phyloP scores from a whole-genome alignment of 805 yeast species.

The Metschnikowia reukaufii region DNA sequence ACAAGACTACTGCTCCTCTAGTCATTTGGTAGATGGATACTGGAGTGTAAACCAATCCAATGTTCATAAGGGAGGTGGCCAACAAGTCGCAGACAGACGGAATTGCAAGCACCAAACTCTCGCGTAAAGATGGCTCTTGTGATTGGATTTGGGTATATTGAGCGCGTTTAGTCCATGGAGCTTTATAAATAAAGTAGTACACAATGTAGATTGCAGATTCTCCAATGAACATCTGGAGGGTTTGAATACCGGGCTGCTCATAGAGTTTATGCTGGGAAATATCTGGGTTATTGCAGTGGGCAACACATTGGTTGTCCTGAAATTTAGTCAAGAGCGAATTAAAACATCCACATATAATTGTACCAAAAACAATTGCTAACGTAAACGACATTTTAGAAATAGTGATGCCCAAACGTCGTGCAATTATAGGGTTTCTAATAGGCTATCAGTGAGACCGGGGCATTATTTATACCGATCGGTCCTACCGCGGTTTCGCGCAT shows the following conservation, averaged over 20 bases:
- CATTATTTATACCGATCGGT: neutral
- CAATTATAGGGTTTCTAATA: neutral
- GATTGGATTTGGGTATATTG: conserved; percentile 12
- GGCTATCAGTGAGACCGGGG: neutral
- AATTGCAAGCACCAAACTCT: conserved; percentile 36
- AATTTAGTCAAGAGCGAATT: conserved; percentile 73
- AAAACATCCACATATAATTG: conserved; percentile 65
- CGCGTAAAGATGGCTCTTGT: conserved; percentile 10
- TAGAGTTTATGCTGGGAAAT: conserved; percentile 46
- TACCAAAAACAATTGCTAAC: conserved; percentile 40
- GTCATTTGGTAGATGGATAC: conserved; percentile 85
- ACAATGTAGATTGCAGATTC: conserved; percentile 54
- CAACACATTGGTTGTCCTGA: conserved; percentile 75
- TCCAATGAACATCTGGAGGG: conserved; percentile 79
- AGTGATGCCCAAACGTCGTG: neutral
- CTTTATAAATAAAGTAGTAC: conserved; percentile 30
- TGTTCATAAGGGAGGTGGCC: conserved; percentile 73
- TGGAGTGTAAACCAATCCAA: conserved; percentile 73
- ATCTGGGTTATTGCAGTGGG: conserved; percentile 49
- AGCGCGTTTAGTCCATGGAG: conserved; percentile 15
- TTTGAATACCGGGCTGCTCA: conserved; percentile 78
- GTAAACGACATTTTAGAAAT: conserved; percentile 15
- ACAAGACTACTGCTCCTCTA: conserved; percentile 73
- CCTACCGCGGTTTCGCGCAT: neutral
- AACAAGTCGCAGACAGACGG: conserved; percentile 72